Base-by-base conservation (phyloP, 495 filamentous ascomycete species). In the Neurospora sp. region DNA sequence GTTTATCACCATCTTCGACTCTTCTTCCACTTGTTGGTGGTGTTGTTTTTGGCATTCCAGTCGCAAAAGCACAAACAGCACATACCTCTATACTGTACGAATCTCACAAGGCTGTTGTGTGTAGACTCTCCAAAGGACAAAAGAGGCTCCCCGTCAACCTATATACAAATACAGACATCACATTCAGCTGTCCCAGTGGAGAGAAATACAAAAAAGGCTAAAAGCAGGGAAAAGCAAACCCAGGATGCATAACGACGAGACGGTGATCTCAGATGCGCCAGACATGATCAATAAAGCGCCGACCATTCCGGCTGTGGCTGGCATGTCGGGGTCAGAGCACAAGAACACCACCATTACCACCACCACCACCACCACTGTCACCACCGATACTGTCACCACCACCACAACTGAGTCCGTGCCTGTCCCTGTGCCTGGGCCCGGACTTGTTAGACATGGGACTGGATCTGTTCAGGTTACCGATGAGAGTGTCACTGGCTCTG, bases 301-400 rank as follows among this genome's bases (percentile, higher is more conserved):
- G 75, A 79, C 76, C 75, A 66, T 27, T 59, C 42, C 42, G 18
- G 42, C 48, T 59, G 48, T 72, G 71, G 74, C 70, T 39, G 27
- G 44, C 37, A 69, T 46, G 46, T 69, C 69, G 35, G 35, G 38
- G 71, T 59, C 48, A 59, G 41, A 40, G 71, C 59, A 73, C 48
- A 73, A 22, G 61, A 59, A 59, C 48, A 59, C 48, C 48, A 27
- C 22, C 48, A 59, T 59, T 59, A 59, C 48, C 48, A 59, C 46
- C 46, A 53, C 46, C n/a, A 46, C 6, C 4, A 16, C 14, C 40
- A 18, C 11, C 14, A 41, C 10, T 16, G 40, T 41, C 40, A 41
- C 40, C 40, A 42, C 40, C 40, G 14, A 42, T 42, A 14, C 40
- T 16, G 14, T 12, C 40, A 42, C 11, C 46, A 48, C 48, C 48